Base-by-base conservation (phyloP, 305 asterid genomes). In the Solanum chacoense region DNA sequence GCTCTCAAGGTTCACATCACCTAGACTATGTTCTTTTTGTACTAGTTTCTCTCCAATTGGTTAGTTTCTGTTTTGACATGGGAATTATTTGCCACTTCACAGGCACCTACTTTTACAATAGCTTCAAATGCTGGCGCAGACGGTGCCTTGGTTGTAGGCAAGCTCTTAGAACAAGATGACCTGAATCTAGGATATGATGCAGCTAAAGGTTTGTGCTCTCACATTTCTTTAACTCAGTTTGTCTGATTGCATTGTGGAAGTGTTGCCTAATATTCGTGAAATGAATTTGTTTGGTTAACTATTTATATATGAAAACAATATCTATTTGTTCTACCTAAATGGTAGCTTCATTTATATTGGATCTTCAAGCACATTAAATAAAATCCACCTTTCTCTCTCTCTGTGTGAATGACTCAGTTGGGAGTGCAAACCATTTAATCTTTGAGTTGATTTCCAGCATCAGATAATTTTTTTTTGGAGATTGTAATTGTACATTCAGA, bases 71-170 rank as follows among this genome's bases (percentile, higher is more conserved):
- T 29, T 11, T 71, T 91, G 90, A 80, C 85, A 31, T 40, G 29
- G 85, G 86, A 89, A 86, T 79, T 91, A 42, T 75, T 88, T 84
- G 87, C 81, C 81, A 29, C 81, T 6, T 81, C 88, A 87, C 92
- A 96, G 99, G 97, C 98, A 84, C 99, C 98, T 85, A 92, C 95
- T 7, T 91, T 89, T 86, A 93, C 98, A 72, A 95, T 95, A 88
- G 96, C 95, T 88, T 94, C 97, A 90, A 96, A 96, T 93, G 98
- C 98, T 75, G 99, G 97, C 42, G 94, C 91, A 77, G 98, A 95
- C 81, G 95, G 93, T 26, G 90, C 97, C 11, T 91, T 95, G 59
- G 92, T 95, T 89, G 24, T 95, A 74, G 97, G 97, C 90, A 95
- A 94, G 89, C 93, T 96, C 50, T 92, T 95, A 93, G 99, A 95